Conservation (phyloP, 2,329 filamentous ascomycete genomes). For the Pezicula radicicola region DNA sequence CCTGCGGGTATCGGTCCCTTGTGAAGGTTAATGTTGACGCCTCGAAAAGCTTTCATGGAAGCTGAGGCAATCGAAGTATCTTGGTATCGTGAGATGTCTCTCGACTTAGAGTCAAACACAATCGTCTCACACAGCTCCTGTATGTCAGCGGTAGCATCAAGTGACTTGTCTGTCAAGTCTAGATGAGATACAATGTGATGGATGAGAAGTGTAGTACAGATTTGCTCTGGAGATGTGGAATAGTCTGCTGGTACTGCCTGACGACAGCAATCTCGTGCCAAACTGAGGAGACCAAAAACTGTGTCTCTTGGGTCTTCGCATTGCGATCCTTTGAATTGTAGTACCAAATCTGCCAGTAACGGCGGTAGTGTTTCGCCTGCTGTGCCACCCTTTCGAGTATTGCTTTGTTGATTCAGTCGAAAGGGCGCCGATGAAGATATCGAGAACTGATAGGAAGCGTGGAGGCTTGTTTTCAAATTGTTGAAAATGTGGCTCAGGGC, state of each 20-base stretch:
- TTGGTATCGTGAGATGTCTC: neutral
- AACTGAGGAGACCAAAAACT: neutral
- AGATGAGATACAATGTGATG: neutral
- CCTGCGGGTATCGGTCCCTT: neutral
- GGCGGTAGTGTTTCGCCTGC: neutral
- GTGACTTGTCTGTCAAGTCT: neutral
- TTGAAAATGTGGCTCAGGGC: neutral
- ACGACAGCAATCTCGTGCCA: neutral
- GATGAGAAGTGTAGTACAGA: neutral
- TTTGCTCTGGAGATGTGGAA: neutral
- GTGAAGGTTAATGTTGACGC: neutral
- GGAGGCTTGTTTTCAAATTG: neutral
- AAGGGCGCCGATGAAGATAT: neutral
- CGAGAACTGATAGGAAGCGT: neutral
- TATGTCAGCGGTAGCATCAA: neutral
- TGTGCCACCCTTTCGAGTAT: neutral
- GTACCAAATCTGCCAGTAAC: neutral
- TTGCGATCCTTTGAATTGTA: neutral
- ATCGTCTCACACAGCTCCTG: neutral
- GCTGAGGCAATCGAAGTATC: neutral
- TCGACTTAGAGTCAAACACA: neutral
- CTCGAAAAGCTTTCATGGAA: neutral
- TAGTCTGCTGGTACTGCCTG: neutral
- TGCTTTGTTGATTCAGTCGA: neutral
- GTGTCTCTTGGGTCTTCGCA: neutral